Base-by-base conservation (phyloP, 2,329 filamentous ascomycete genomes). In the Cadophora malorum region DNA sequence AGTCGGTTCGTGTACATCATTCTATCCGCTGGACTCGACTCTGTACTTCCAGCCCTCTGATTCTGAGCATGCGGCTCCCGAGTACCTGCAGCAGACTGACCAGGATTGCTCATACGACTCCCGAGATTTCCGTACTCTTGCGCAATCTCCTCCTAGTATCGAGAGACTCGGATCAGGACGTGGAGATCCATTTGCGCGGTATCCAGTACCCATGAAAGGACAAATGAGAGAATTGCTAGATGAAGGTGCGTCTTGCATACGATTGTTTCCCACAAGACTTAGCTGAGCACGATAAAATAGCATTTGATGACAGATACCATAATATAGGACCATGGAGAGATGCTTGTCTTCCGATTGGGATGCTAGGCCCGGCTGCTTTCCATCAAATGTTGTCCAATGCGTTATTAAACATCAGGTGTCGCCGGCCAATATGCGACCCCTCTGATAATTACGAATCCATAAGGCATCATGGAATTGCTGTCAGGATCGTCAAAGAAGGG, bases 161-260 rank as follows among this genome's bases (percentile, higher is more conserved):
- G 64, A 69, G 9, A 56, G 65, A 45, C 23, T 66, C 1, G 64
- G 70, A 60, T 58, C 56, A 4, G 68, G 70, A 23, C 49, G 68
- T 10, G 59, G 61, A 56, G 69, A 71, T 63, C 69, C 67, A 53
- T 71, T 71, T 55, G 63, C 66, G 6, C 63, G 31, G 52, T 71
- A 65, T 63, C 69, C 69, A 47, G 50, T 71, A 19, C 55, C 69
- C 8, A 47, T 70, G 52, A 64, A 64, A 31, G 25, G 65, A 45
- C 49, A 53, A 58, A 66, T 60, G 19, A 38, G 58, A 38, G 45
- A 66, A 41, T 61, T 70, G 28, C 47, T 70, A 9, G 68, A 72
- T 67, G 61, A 67, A 28, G 52, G 70, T 71, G 64, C 35, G 62
- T 12, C 61, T 12, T 21, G 23, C 49, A 2, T 25, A 10, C 1